A percentile compares a stretch with the other conserved stretches of the same genome.
These are phyloP conservation scores for Prunus mume DNA, from an alignment of 306 rosid genomes.

Conservation along the genomic window DNA sequence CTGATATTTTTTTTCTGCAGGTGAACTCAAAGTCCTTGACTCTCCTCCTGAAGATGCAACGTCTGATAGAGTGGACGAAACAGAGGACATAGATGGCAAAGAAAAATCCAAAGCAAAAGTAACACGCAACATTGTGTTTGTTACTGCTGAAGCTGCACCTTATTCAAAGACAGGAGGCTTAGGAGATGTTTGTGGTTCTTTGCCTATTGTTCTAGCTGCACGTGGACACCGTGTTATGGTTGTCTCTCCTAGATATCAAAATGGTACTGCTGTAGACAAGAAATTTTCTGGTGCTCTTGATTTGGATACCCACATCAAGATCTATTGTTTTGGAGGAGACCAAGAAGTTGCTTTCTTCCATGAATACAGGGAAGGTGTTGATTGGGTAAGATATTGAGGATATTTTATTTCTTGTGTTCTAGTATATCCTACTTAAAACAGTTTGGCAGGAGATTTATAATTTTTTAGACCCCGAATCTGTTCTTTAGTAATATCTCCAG, in stretches of 20 bases:
- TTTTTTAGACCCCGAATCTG: neutral
- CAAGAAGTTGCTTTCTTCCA: constrained; percentile 80
- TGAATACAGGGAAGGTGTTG: constrained; percentile 72
- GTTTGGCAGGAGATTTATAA: neutral
- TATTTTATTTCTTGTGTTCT: neutral
- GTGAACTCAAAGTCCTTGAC: constrained; percentile 15
- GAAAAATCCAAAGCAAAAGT: constrained; percentile 32
- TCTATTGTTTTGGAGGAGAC: constrained; percentile 56
- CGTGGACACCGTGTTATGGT: constrained; percentile 95
- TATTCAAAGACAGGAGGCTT: constrained; percentile 91
- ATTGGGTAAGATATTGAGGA: constrained; percentile 57
- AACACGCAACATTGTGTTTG: constrained; percentile 52
- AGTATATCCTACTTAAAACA: too few species aligned
- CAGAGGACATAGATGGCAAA: constrained; percentile 27
- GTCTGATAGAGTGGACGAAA: constrained; percentile 10
- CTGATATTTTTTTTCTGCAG: constrained; percentile 19
- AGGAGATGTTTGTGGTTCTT: constrained; percentile 93
- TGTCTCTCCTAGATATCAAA: constrained; percentile 68
- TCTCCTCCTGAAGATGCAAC: constrained; percentile 10
- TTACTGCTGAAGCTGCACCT: constrained; percentile 81
- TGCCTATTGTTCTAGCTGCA: constrained; percentile 71
- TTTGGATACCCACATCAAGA: constrained; percentile 23
- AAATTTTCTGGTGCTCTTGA: constrained; percentile 48
- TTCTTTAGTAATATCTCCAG: neutral
- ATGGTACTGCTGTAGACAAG: constrained; percentile 51